Evolutionary conservation across 2,329 filamentous ascomycete genomes (phyloP), one percentile per base, ranked within the genome.

Genomic region (Alternaria rosae): DNA sequence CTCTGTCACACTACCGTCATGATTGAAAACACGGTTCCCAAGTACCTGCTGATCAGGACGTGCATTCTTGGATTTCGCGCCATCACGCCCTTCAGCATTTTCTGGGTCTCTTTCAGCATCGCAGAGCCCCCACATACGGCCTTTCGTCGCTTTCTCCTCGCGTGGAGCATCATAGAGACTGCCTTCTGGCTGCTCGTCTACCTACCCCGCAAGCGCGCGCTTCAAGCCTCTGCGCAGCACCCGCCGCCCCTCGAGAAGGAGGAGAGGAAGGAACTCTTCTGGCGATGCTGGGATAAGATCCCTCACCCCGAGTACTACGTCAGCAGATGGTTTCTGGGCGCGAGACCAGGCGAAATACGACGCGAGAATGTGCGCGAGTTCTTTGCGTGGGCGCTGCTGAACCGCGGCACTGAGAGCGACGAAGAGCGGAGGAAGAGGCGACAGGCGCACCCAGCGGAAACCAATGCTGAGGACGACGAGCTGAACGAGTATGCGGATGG

Each of bases 351-450:
- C 17, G 87, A 89, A 32, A 87, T 92, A 57, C 82, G 84, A 45
- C 81, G 85, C n/a, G 88, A 91, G n/a, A 91, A 92, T 69, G 77
- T 92, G 54, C 84, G 83, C 66, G 87, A 91, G 64, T 92, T 91
- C 68, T 76, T 91, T 21, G 81, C 86, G 9, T 92, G 90, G 90
- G 89, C 87, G 1, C 88, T 92, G 70, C 86, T 90, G 61, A 88
- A 89, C 64, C 79, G 80, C 10, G 81, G 79, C 10, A 78, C 83
- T 5, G 74, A 76, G 50, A 78, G 80, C 25, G 69, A 70, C 17
- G 68, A 69, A 4, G 63, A 68, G 57, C 57, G 67, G 41, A 60
- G 41, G 12, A 58, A 62, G 43, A 41, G 61, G 12, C 59, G 56
- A 20, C 67, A 70, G 38, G 63, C 61, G 15, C 59, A 65, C 11